Conservation (phyloP, 169 alveolate genomes). For the Perkinsus chesapeaki region DNA sequence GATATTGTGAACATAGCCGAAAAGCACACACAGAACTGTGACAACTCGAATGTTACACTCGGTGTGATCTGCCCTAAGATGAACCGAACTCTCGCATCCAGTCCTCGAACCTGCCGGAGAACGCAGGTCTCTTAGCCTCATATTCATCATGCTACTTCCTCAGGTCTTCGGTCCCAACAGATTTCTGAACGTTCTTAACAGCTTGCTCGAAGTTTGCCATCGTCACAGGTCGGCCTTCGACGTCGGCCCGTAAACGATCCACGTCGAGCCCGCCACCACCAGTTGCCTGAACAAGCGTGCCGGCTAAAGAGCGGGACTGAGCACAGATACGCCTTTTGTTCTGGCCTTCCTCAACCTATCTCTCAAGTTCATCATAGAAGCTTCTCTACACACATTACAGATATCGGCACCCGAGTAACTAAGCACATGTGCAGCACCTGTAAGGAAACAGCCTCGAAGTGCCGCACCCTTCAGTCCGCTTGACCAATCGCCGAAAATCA, state of each 20-base stretch:
- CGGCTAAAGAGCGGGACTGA: neutral
- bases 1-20: neutral
- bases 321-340: neutral
- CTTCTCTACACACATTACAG: slow-evolving; percentile 74
- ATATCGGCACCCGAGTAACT: slow-evolving; percentile 76
- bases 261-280: neutral
- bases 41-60: neutral
- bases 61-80: neutral
- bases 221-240: neutral
- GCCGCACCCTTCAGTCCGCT: slow-evolving; percentile 50
- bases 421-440: neutral
- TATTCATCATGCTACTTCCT: neutral
- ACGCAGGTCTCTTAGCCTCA: neutral
- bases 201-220: neutral
- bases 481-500: slow-evolving; percentile 56
- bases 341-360: slow-evolving; percentile 35
- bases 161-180: neutral
- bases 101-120: neutral
- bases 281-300: neutral
- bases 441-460: neutral
- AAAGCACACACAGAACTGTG: neutral
- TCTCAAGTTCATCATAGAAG: slow-evolving; percentile 77
- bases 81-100: neutral
- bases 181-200: neutral
- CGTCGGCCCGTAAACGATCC: neutral